Conservation (phyloP, 768 basidiomycete species). For the Hemileccinum rubropunctum region DNA sequence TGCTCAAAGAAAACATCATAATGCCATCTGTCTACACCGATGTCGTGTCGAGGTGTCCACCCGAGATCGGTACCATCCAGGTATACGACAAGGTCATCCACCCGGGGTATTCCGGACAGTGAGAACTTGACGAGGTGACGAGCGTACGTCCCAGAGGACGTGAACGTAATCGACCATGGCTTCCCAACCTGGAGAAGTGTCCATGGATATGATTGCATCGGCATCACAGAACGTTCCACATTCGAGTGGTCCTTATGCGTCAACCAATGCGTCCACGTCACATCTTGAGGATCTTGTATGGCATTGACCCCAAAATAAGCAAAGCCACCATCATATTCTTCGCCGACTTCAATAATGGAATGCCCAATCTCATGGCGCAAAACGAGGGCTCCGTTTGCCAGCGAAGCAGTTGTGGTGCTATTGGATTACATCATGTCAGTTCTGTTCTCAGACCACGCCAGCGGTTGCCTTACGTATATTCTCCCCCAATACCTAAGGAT, state of each 20-base stretch:
- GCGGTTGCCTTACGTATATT: slow-evolving; percentile 61
- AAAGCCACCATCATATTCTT: slow-evolving; percentile 80
- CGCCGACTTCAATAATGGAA: slow-evolving; percentile 74
- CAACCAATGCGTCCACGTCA: slow-evolving; percentile 77
- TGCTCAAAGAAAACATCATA: slow-evolving; percentile 54
- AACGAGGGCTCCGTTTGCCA: slow-evolving; percentile 70
- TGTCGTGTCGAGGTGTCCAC: slow-evolving; percentile 49
- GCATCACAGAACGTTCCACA: slow-evolving; percentile 70
- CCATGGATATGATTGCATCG: slow-evolving; percentile 76
- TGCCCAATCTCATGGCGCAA: slow-evolving; percentile 80
- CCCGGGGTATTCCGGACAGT: slow-evolving; percentile 62
- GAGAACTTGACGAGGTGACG: slow-evolving; percentile 68
- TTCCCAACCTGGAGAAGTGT: slow-evolving; percentile 58
- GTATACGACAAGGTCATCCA: slow-evolving; percentile 50
- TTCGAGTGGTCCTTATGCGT: slow-evolving; percentile 37
- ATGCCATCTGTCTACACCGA: slow-evolving; percentile 74
- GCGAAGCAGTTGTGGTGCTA: slow-evolving; percentile 74
- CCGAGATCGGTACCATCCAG: slow-evolving; percentile 59
- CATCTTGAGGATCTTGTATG: slow-evolving; percentile 38
- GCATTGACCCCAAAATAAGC: slow-evolving; percentile 74
- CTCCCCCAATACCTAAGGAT: slow-evolving; percentile 63
- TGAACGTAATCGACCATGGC: slow-evolving; percentile 60
- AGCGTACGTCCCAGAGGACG: slow-evolving; percentile 60
- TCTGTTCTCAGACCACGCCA: neutral
- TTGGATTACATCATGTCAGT: neutral